Conservation (phyloP, 805 yeast genomes). For the Wickerhamomyces chaumierensis region DNA sequence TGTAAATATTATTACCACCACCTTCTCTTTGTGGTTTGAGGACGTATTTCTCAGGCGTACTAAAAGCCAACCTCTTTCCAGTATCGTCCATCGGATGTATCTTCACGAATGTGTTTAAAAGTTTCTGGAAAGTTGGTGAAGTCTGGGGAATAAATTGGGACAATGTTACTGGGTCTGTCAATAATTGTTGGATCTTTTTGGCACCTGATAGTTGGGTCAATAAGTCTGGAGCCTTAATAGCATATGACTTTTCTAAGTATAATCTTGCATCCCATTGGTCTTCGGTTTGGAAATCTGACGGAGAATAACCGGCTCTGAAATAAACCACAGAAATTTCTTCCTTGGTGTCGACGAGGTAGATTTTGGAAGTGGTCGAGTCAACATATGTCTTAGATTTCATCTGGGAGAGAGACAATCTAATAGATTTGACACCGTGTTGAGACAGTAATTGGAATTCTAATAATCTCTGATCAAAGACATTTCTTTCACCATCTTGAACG, state of each 20-base stretch:
- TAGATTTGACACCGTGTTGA: conserved; percentile 44
- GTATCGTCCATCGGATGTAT: conserved; percentile 81
- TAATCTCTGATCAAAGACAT: conserved; percentile 84
- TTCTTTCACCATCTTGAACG: conserved; percentile 78
- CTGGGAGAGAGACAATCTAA: conserved; percentile 58
- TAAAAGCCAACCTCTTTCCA: conserved; percentile 54
- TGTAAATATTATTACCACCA: conserved; percentile 93
- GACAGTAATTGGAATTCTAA: conserved; percentile 61
- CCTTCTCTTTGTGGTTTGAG: conserved; percentile 98
- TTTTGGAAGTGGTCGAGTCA: conserved; percentile 28
- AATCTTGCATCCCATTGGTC: conserved; percentile 72
- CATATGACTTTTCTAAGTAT: conserved; percentile 57
- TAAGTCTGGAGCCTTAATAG: conserved; percentile 87
- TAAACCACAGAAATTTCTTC: conserved; percentile 82
- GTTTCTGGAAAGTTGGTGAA: conserved; percentile 13
- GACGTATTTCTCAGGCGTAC: conserved; percentile 61
- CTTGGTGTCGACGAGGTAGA: conserved; percentile 41
- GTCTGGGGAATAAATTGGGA: conserved; percentile 35
- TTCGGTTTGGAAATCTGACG: conserved; percentile 59
- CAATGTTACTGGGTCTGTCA: conserved; percentile 46
- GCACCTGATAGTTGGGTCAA: conserved; percentile 88
- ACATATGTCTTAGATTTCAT: conserved; percentile 31
- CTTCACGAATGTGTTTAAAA: conserved; percentile 58
- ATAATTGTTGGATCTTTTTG: conserved; percentile 84
- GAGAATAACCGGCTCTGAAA: conserved; percentile 83